These are phyloP conservation scores for Xylariaceae sp. DNA, from an alignment of 2,329 filamentous ascomycete species.

Conservation along the genomic window DNA sequence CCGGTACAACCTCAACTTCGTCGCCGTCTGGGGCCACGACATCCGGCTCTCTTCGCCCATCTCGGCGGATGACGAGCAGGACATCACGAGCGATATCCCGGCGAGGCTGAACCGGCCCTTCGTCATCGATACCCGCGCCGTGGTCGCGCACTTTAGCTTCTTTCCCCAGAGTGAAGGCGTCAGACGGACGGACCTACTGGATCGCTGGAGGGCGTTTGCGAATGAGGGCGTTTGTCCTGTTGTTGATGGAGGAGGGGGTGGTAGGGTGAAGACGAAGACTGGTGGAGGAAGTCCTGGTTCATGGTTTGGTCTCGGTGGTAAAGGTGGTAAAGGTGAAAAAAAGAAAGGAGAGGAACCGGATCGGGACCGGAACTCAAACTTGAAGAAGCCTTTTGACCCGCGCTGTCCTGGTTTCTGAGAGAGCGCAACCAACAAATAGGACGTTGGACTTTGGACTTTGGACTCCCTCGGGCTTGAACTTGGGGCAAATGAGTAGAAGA, in stretches of 20 bases:
- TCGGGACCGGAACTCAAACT: too few relatives aligned
- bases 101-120: conserved; percentile 36
- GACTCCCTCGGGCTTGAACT: too few relatives aligned
- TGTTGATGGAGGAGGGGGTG: not conserved
- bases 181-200: conserved; percentile 46
- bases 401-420: not conserved
- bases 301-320: too few relatives aligned
- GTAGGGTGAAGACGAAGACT: too few relatives aligned
- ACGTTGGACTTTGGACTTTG: too few relatives aligned
- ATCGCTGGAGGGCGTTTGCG: conserved; percentile 49
- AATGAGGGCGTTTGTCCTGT: conserved; percentile 30
- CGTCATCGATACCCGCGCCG: conserved; percentile 48
- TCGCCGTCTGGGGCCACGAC: conserved; percentile 47
- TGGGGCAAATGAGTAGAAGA: too few relatives aligned
- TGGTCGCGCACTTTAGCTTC: conserved; percentile 49
- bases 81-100: conserved; percentile 37
- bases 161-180: conserved; percentile 38
- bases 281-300: too few relatives aligned
- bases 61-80: conserved; percentile 40
- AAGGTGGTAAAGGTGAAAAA: too few relatives aligned
- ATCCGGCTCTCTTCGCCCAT: conserved; percentile 41
- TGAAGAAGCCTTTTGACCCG: not conserved
- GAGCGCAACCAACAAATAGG: too few relatives aligned
- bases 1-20: conserved; percentile 49
- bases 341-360: too few relatives aligned